Evolutionary conservation across 2,329 filamentous ascomycete genomes (phyloP), one percentile per base, ranked within the genome.

Genomic region (Xylariaceae sp.): DNA sequence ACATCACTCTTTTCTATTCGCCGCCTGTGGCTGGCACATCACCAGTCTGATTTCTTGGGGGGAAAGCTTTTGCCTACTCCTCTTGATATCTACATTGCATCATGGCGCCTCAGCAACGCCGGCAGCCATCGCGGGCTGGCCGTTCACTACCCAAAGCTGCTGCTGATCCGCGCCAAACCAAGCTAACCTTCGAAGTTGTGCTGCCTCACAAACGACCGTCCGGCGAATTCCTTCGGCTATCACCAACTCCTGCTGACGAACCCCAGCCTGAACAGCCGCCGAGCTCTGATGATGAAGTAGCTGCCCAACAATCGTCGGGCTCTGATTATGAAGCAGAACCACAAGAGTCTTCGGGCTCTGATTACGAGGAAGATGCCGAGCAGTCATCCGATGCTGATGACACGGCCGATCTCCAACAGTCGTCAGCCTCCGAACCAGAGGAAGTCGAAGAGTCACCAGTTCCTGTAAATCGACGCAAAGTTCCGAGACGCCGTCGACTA

Each of bases 41-140:
- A 23, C 48, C 15, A n/a, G 11, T 44, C 8, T 3, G 34, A 10
- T 56, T 34, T 6, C 23, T 10, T 44, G 37, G 23, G 34, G 2
- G 2, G 54, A 17, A 17, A 13, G 13, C 51, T 34, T 18, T 17
- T 6, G 2, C 7, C 39, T 34, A 5, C 15, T 54, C 10, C 34
- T 10, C 10, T 54, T 51, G 10, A 15, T 15, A 9, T 34, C 48
- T 59, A 3, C 45, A 51, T 53, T 44, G 52, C 44, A 56, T 47
- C 49, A 62, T 62, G 61, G 37, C 58, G 5, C 55, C 53, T 18
- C 53, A 6, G 11, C 18, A 37, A 30, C 51, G 18, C 30, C 5
- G 35, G 10, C 11, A 11, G 13, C 37, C 30, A 5, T 15, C 47
- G 17, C 47, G 44, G 2, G 10, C 13, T n/a, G 39, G 7, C 13